Percentiles rank a stretch among this genome's conserved stretches.
phyloP scores from a whole-genome alignment of 2,329 filamentous ascomycete genomes.

The Pseudogymnoascus sp. region DNA sequence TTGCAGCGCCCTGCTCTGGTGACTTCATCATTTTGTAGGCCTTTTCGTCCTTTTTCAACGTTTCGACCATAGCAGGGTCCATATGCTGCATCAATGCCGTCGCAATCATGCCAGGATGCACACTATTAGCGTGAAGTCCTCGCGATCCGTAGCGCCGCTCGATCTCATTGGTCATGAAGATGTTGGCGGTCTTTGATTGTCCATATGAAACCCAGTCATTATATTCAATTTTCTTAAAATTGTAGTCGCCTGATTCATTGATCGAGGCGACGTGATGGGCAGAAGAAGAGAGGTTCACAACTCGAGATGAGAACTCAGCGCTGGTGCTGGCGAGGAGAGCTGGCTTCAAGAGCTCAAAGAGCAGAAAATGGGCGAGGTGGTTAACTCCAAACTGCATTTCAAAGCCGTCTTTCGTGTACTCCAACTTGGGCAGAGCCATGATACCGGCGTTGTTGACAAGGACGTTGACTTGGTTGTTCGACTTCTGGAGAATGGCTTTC shows the following conservation, averaged over 20 bases:
- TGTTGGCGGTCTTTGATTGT: constrained; percentile 38
- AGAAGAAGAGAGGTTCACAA: constrained; percentile 38
- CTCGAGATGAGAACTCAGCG: constrained; percentile 35
- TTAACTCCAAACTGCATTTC: constrained; percentile 46
- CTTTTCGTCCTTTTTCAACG: constrained; percentile 25
- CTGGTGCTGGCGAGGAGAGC: constrained; percentile 34
- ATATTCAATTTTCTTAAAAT: constrained; percentile 30
- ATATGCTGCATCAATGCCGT: constrained; percentile 27
- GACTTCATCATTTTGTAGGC: constrained; percentile 27
- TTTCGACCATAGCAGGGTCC: constrained; percentile 38
- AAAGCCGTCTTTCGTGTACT: constrained; percentile 37
- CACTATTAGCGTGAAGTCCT: constrained; percentile 33
- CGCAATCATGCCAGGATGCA: constrained; percentile 36
- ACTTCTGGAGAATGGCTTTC: constrained; percentile 21
- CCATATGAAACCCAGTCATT: constrained; percentile 33
- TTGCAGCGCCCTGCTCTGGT: constrained; percentile 31
- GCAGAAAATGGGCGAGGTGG: constrained; percentile 45
- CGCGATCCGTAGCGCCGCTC: constrained; percentile 36
- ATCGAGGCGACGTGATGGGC: constrained; percentile 37
- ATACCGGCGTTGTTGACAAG: constrained; percentile 23
- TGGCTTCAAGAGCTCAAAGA: constrained; percentile 42
- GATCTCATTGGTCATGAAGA: constrained; percentile 40
- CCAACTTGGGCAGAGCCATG: constrained; percentile 21
- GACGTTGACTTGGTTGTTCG: constrained; percentile 26
- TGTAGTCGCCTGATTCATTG: constrained; percentile 30